Percentiles rank a stretch among this genome's conserved stretches.
These are phyloP conservation scores for Porcisia deanei DNA, from an alignment of 208 protist genomes.

Conservation along the genomic window DNA sequence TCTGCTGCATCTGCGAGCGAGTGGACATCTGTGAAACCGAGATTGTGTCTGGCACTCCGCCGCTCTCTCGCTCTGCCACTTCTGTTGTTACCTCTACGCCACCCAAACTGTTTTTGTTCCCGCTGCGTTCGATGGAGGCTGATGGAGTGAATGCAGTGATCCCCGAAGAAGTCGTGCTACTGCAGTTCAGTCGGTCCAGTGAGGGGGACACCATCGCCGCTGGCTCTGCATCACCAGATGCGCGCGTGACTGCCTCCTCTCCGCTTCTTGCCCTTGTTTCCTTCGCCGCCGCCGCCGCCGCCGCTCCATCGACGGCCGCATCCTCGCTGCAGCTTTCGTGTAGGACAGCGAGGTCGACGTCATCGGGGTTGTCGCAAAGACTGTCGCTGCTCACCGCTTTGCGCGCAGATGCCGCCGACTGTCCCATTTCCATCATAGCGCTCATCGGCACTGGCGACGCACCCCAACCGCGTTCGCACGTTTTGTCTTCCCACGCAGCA, in stretches of 20 bases:
- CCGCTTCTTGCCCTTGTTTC: not conserved
- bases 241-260: not conserved
- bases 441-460: not conserved
- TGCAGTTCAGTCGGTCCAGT: slow-evolving; percentile 28
- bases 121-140: not conserved
- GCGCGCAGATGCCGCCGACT: not conserved
- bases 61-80: not conserved
- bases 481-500: slow-evolving; percentile 34
- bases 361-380: not conserved
- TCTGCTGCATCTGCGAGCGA: slow-evolving; percentile 2
- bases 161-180: slow-evolving; percentile 20
- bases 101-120: not conserved
- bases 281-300: not conserved
- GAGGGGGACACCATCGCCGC: slow-evolving; percentile 15
- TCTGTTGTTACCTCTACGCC: not conserved
- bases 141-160: not conserved
- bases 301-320: not conserved
- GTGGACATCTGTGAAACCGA: not conserved
- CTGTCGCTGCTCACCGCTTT: not conserved
- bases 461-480: slow-evolving; percentile 12
- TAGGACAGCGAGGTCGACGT: not conserved
- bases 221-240: not conserved
- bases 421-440: not conserved
- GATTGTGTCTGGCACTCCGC: not conserved
- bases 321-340: not conserved